Evolutionary conservation across 768 basidiomycete species (phyloP).

Genomic region (Mycena leptocephala): DNA sequence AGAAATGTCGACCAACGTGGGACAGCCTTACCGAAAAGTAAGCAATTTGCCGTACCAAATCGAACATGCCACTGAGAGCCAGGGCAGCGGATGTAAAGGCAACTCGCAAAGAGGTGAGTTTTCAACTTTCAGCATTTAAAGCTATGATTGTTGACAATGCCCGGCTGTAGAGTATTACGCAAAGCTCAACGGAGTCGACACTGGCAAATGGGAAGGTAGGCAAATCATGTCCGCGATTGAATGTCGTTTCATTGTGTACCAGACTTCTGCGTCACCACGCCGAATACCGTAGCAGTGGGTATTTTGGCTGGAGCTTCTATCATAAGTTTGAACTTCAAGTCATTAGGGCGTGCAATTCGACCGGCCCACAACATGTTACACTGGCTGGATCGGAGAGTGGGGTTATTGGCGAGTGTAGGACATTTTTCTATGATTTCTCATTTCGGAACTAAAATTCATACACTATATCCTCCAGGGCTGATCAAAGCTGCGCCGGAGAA

Average conservation of each 20-base stretch:
- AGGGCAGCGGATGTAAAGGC: background rate
- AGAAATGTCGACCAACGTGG: conserved; percentile 8
- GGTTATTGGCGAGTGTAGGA: background rate
- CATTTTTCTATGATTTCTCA: background rate
- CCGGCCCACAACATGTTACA: background rate
- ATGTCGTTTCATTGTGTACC: background rate
- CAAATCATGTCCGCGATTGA: background rate
- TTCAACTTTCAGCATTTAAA: background rate
- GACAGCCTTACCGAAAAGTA: background rate
- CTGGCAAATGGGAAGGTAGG: background rate
- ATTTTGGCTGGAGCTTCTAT: background rate
- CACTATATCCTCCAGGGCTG: background rate
- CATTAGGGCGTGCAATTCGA: background rate
- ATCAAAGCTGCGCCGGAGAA: background rate
- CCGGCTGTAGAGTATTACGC: background rate
- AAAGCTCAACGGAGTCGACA: background rate
- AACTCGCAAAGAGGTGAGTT: background rate
- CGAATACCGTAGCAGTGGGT: background rate
- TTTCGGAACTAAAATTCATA: background rate
- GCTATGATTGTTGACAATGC: background rate
- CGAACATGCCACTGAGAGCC: background rate
- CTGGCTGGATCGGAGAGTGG: background rate
- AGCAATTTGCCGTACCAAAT: background rate
- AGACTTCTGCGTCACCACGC: conserved; percentile 2
- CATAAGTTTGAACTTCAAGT: background rate